These are phyloP conservation scores for Solanum infundibuliforme DNA, from an alignment of 257 asterid species.

Conservation along the genomic window DNA sequence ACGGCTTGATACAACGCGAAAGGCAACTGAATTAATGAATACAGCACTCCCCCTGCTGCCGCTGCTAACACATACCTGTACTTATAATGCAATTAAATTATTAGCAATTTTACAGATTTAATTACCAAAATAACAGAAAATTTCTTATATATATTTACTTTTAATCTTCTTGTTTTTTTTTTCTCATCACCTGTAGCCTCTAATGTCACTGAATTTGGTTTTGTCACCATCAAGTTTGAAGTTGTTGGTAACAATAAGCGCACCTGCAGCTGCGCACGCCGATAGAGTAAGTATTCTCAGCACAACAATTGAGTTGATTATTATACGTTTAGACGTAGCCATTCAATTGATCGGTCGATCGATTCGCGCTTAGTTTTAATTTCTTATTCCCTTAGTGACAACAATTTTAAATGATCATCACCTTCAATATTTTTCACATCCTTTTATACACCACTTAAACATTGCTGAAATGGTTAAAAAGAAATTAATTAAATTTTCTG, in stretches of 20 bases:
- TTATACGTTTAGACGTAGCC: background rate
- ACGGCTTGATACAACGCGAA: constrained; percentile 33
- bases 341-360: background rate
- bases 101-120: background rate
- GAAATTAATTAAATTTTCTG: background rate
- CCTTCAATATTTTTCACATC: background rate
- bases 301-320: constrained; percentile 4
- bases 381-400: background rate
- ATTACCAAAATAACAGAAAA: background rate
- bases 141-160: no score
- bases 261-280: constrained; percentile 27
- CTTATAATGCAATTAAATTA: background rate
- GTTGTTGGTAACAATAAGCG: constrained; percentile 36
- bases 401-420: background rate
- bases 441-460: background rate
- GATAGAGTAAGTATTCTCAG: constrained; percentile 34
- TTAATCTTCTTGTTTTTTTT: background rate
- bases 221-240: constrained; percentile 20
- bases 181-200: constrained; percentile 33
- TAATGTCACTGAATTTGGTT: constrained; percentile 21
- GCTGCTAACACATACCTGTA: constrained; percentile 37
- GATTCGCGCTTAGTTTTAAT: background rate
- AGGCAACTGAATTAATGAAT: constrained; percentile 51
- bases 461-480: background rate
- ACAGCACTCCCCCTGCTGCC: constrained; percentile 30